These are phyloP conservation scores for Orbilia brochopaga DNA, from an alignment of 2,329 filamentous ascomycete genomes.

Conservation along the genomic window DNA sequence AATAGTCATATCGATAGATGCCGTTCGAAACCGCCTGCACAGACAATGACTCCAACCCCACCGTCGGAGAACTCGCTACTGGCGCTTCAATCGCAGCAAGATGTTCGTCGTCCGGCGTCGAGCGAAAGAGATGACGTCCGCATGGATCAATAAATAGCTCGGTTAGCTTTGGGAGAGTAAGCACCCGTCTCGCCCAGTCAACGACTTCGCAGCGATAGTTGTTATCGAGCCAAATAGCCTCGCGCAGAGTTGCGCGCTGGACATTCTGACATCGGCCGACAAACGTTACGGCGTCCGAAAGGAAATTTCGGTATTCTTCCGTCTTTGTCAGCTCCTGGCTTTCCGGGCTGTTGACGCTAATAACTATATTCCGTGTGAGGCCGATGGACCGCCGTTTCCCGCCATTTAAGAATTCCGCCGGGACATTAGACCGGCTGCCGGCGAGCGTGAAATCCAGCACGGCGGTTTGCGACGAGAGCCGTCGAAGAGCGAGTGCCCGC, in stretches of 20 bases:
- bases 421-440: not conserved
- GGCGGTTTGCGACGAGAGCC: conserved; percentile 20
- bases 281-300: not conserved
- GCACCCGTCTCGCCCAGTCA: conserved; percentile 8
- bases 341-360: conserved; percentile 24
- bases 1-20: conserved; percentile 6
- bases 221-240: conserved; percentile 6
- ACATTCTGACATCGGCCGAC: conserved; percentile 16
- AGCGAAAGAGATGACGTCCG: conserved; percentile 5
- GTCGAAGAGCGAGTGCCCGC: conserved; percentile 8
- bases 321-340: not conserved
- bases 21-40: conserved; percentile 16
- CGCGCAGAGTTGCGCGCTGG: not conserved
- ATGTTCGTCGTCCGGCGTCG: conserved; percentile 28
- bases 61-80: not conserved
- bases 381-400: conserved; percentile 4
- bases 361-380: not conserved
- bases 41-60: conserved; percentile 21
- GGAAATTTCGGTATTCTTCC: not conserved
- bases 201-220: not conserved
- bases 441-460: conserved; percentile 17
- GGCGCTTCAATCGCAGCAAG: conserved; percentile 5
- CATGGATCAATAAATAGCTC: conserved; percentile 25
- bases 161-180: conserved; percentile 10
- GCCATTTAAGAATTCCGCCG: not conserved